A percentile compares a stretch with the other conserved stretches of the same genome.
phyloP scores from a whole-genome alignment of 495 filamentous ascomycete genomes.

The Bryoglossum gracile region DNA sequence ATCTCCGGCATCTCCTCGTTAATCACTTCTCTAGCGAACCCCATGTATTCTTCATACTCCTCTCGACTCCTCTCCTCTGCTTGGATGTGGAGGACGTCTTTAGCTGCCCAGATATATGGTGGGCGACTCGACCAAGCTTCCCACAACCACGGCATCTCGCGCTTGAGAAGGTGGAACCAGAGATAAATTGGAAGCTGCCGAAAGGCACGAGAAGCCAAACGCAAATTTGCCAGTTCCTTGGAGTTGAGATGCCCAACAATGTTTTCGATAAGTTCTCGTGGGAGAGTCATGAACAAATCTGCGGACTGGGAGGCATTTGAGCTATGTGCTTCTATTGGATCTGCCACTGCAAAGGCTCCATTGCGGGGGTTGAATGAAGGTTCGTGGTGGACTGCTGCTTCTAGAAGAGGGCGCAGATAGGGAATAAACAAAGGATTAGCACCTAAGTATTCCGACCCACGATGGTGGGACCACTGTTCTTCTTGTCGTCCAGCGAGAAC shows the following conservation, averaged over 20 bases:
- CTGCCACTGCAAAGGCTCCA: background rate
- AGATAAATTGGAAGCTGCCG: slow-evolving; percentile 23
- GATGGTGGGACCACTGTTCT: slow-evolving; percentile 16
- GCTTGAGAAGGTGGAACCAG: slow-evolving; percentile 23
- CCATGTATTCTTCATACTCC: background rate
- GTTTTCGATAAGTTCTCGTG: slow-evolving; percentile 22
- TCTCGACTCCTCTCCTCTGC: background rate
- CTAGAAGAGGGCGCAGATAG: slow-evolving; percentile 9
- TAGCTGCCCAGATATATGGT: slow-evolving; percentile 8
- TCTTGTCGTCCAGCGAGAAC: background rate
- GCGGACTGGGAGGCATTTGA: background rate
- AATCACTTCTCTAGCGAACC: slow-evolving; percentile 14
- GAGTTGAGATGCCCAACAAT: slow-evolving; percentile 20
- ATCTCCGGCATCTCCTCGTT: slow-evolving; percentile 8
- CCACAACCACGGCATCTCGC: slow-evolving; percentile 33
- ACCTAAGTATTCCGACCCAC: slow-evolving; percentile 25
- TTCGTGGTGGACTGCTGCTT: slow-evolving; percentile 1
- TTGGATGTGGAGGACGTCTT: background rate
- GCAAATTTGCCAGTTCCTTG: slow-evolving; percentile 22
- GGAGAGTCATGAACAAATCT: slow-evolving; percentile 22
- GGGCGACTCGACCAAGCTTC: slow-evolving; percentile 19
- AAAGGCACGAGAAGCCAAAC: slow-evolving; percentile 21
- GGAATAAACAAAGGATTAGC: slow-evolving; percentile 28
- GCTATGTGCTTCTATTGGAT: background rate
- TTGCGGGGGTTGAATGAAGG: background rate